Base-by-base conservation (phyloP, 1,284 basidiomycete species). In the Malassezia sp. region DNA sequence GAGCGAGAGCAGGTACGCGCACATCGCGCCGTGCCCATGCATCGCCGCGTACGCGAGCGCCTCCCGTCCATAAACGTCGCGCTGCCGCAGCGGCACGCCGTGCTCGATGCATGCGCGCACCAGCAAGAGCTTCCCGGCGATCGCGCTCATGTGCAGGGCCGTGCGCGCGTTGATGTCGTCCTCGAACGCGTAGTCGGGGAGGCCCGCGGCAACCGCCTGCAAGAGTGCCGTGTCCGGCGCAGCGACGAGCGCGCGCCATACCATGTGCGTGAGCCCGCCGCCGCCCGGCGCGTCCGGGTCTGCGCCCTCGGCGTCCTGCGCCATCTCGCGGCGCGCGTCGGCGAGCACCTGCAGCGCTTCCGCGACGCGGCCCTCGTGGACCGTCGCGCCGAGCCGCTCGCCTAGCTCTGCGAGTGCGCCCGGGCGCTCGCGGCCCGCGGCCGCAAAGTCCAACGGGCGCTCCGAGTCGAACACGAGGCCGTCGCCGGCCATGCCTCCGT, bases 141-240 rank as follows among this genome's bases (percentile, higher is more conserved):
- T 86, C 9, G 87, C 82, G 2, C 87, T 85, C 69, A 91, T 85
- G 67, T 97, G 93, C n/a, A 97, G 78, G 56, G 86, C 87, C 1
- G 84, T 90, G 23, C 93, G 80, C 26, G 85, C 86, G 69, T 95
- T 97, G 75, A 99, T 97, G 63, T 95, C 89, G 69, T 97, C 93
- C 32, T 95, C 78, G 65, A 88, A 95, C 40, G 76, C 75, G 70
- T 85, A 96, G 72, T 96, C 85, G 63, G 96, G 59, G 0, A 70
- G 48, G 14, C 45, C 40, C 3, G 59, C 55, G n/a, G 49, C 33
- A 28, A 70, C 52, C 7, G 62, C 61, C 2, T 54, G 53, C n/a
- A 57, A 36, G 20, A 67, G 53, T 9, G 65, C 58, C 2, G 49
- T 44, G 9, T 41, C 44, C 18, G 59, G 53, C 3, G 60, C 54